phyloP scores from a whole-genome alignment of 768 basidiomycete genomes.

The Xerocomus spinulosus region DNA sequence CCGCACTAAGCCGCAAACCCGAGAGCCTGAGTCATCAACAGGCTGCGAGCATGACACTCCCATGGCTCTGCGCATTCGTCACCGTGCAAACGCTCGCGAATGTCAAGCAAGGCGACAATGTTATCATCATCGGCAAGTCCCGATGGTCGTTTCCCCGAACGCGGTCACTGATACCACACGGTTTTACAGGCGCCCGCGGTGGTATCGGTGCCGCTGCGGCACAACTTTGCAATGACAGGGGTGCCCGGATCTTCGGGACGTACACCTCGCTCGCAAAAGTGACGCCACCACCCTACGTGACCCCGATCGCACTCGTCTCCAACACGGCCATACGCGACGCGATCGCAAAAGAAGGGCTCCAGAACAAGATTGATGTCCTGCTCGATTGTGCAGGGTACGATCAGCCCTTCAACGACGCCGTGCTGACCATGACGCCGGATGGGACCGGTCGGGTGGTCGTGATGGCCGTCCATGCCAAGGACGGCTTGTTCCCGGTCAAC shows the following conservation, averaged over 20 bases:
- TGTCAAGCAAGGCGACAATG: slow-evolving; percentile 31
- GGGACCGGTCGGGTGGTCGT: slow-evolving; percentile 33
- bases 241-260: slow-evolving; percentile 33
- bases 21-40: slow-evolving; percentile 18
- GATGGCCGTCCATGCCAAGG: slow-evolving; percentile 33
- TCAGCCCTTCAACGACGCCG: slow-evolving; percentile 31
- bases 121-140: slow-evolving; percentile 29
- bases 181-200: slow-evolving; percentile 29
- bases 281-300: slow-evolving; percentile 24
- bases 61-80: slow-evolving; percentile 36
- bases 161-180: not conserved
- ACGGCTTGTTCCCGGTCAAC: slow-evolving; percentile 28
- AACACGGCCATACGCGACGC: slow-evolving; percentile 29
- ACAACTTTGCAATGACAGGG: slow-evolving; percentile 29
- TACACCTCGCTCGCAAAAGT: slow-evolving; percentile 29
- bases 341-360: slow-evolving; percentile 21
- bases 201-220: slow-evolving; percentile 33
- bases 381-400: slow-evolving; percentile 34
- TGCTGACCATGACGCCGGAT: slow-evolving; percentile 30
- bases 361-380: slow-evolving; percentile 32
- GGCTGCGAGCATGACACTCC: slow-evolving; percentile 33
- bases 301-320: slow-evolving; percentile 31
- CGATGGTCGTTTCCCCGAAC: not conserved
- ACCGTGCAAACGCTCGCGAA: slow-evolving; percentile 32
- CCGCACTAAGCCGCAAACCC: slow-evolving; percentile 30